Conservation (phyloP, 2,329 filamentous ascomycete genomes). For the Epichloe uncinata region DNA sequence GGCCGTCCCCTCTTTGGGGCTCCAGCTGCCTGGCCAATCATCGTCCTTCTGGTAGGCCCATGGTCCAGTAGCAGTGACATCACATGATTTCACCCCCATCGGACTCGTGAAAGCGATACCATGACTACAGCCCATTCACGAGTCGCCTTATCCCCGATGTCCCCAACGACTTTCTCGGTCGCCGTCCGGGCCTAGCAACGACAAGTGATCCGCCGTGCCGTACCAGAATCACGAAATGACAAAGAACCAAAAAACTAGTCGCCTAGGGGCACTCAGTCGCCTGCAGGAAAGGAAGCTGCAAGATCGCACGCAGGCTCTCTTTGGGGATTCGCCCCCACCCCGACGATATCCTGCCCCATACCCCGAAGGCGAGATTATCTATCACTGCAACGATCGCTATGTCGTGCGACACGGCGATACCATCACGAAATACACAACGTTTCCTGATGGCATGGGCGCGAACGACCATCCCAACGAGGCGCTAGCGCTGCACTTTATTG, state of each 20-base stretch:
- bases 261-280: background rate
- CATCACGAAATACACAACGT: constrained; percentile 12
- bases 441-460: constrained; percentile 8
- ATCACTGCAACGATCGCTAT: constrained; percentile 1
- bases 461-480: background rate
- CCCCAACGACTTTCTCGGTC: too few species aligned
- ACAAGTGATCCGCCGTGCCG: too few species aligned
- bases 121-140: too few species aligned
- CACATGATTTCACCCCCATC: too few species aligned
- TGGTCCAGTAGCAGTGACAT: too few species aligned
- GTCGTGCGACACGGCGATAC: constrained; percentile 9
- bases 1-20: too few species aligned
- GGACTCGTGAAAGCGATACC: too few species aligned
- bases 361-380: constrained; percentile 11
- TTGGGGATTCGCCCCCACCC: constrained; percentile 8
- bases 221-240: too few species aligned
- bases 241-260: background rate
- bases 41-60: too few species aligned
- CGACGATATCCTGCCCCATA: constrained; percentile 9
- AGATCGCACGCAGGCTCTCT: background rate
- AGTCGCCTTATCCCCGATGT: too few species aligned
- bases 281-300: background rate
- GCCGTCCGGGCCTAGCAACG: too few species aligned
- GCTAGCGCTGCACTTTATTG: constrained; percentile 8
- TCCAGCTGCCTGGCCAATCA: too few species aligned